Percentiles rank a stretch among this genome's conserved stretches.
Evolutionary conservation across 352 stramenopile species (phyloP).

Genomic region (Phytophthora constricta): DNA sequence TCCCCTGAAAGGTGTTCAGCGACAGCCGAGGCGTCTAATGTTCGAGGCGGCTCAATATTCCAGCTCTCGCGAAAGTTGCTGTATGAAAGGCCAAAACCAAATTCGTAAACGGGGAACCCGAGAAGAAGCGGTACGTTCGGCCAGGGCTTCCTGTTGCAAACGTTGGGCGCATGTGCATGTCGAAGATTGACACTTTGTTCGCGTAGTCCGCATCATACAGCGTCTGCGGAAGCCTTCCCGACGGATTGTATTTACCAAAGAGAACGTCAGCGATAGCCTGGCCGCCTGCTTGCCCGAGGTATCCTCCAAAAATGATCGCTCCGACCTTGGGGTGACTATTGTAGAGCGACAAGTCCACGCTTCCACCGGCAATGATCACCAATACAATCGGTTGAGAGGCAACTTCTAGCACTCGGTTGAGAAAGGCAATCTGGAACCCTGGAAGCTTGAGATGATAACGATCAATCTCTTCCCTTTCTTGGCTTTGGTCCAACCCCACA

Average conservation of each 20-base stretch:
- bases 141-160: constrained; percentile 63
- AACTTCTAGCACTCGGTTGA: constrained; percentile 56
- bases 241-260: constrained; percentile 75
- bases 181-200: constrained; percentile 63
- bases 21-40: constrained; percentile 22
- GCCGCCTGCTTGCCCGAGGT: constrained; percentile 72
- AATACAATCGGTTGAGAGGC: constrained; percentile 68
- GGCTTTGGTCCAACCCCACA: constrained; percentile 66
- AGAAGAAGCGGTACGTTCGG: constrained; percentile 89
- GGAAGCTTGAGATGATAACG: constrained; percentile 65
- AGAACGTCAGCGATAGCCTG: constrained; percentile 79
- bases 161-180: constrained; percentile 88
- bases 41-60: constrained; percentile 14
- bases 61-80: constrained; percentile 65
- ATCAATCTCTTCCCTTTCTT: constrained; percentile 78
- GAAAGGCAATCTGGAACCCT: constrained; percentile 65
- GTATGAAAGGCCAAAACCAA: constrained; percentile 87
- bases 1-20: constrained; percentile 13
- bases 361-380: constrained; percentile 81
- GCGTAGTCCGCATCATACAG: constrained; percentile 69
- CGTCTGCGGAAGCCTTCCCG: constrained; percentile 71
- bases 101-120: constrained; percentile 67
- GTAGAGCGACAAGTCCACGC: constrained; percentile 74
- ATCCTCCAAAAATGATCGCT: constrained; percentile 73
- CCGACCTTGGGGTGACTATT: constrained; percentile 63